These are phyloP conservation scores for Theileria annulata DNA, from an alignment of 169 alveolate species.

Conservation along the genomic window DNA sequence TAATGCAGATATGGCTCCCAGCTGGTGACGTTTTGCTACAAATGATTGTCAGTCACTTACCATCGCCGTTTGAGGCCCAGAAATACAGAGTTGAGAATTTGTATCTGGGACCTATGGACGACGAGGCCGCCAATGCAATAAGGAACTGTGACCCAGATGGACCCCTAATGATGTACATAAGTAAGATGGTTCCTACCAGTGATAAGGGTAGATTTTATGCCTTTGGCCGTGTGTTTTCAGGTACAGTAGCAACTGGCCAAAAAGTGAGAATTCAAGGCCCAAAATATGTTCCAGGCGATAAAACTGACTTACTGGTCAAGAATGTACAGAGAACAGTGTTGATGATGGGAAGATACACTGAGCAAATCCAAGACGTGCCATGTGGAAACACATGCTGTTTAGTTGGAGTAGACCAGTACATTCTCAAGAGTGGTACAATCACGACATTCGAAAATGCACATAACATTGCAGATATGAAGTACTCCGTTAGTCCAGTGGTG, in stretches of 20 bases:
- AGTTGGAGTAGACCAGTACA: slow-evolving; percentile 98
- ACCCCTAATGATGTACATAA: slow-evolving; percentile 98
- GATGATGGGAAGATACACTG: slow-evolving; percentile 97
- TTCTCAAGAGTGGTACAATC: slow-evolving; percentile 97
- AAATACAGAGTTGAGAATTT: slow-evolving; percentile 96
- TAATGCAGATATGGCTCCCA: slow-evolving; percentile 98
- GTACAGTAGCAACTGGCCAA: slow-evolving; percentile 97
- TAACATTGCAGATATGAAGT: slow-evolving; percentile 97
- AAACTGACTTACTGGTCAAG: slow-evolving; percentile 94
- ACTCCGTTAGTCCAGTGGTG: slow-evolving; percentile 99
- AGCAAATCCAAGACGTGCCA: slow-evolving; percentile 97
- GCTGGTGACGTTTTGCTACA: slow-evolving; percentile 98
- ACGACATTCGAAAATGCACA: slow-evolving; percentile 95
- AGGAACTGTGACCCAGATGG: slow-evolving; percentile 98
- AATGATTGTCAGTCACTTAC: slow-evolving; percentile 98
- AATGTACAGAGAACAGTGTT: slow-evolving; percentile 97
- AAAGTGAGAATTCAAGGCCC: slow-evolving; percentile 99
- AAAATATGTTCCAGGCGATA: slow-evolving; percentile 96
- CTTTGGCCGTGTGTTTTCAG: slow-evolving; percentile 99
- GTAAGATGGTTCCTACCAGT: slow-evolving; percentile 99
- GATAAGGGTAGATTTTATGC: slow-evolving; percentile 99
- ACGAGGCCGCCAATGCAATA: slow-evolving; percentile 94
- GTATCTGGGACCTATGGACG: slow-evolving; percentile 99
- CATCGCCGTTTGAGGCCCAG: slow-evolving; percentile 97
- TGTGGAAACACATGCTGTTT: slow-evolving; percentile 99